A percentile compares a stretch with the other conserved stretches of the same genome.
Evolutionary conservation across 495 filamentous ascomycete genomes (phyloP).

Genomic region (Tuber magnatum): DNA sequence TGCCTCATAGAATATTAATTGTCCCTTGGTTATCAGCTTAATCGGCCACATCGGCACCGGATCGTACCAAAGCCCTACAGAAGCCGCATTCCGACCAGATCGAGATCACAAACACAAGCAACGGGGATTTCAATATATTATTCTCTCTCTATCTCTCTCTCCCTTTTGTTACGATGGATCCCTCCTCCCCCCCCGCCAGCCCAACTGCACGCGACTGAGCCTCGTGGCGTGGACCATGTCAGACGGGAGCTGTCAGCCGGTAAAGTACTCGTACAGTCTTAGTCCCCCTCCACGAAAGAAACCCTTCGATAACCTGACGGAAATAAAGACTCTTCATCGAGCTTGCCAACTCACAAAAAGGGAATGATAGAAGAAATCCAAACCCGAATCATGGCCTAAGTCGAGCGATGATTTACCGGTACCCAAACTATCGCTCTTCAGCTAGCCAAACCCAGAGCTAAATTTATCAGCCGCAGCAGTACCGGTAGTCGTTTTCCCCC

Average conservation of each 20-base stretch:
- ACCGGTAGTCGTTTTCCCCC: neutral
- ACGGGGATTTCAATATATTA: neutral
- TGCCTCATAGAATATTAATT: no score
- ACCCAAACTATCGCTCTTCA: neutral
- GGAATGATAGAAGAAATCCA: neutral
- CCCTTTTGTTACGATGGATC: neutral
- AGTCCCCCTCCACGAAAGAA: neutral
- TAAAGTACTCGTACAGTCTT: no score
- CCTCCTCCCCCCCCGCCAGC: neutral
- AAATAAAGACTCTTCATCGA: neutral
- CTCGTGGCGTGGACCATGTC: neutral
- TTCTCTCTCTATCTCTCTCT: no score
- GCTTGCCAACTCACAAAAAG: neutral
- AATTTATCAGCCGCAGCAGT: neutral
- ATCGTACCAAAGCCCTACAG: neutral
- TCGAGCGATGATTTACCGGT: neutral
- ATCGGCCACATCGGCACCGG: neutral
- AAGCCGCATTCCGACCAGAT: neutral
- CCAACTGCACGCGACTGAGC: neutral
- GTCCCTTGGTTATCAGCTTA: neutral
- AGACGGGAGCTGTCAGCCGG: neutral
- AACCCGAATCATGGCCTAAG: neutral
- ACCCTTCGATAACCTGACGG: neutral
- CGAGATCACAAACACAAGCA: neutral
- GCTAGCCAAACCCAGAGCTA: neutral